Evolutionary conservation across 1,284 basidiomycete genomes (phyloP).

Genomic region (Heterobasidion parviporum): DNA sequence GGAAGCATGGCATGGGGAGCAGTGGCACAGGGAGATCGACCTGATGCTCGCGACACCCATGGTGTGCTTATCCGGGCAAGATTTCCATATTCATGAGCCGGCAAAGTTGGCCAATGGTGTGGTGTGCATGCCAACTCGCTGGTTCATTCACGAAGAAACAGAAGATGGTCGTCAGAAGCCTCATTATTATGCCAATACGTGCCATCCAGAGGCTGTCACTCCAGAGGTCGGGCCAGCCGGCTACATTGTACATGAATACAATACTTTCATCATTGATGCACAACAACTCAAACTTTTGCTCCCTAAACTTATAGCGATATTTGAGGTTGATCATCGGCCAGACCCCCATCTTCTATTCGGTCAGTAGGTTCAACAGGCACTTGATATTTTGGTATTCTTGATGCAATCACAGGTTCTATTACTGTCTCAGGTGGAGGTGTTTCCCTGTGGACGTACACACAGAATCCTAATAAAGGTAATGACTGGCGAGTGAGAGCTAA

Average conservation of each 20-base stretch:
- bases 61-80: background rate
- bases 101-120: background rate
- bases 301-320: background rate
- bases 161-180: background rate
- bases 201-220: background rate
- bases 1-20: background rate
- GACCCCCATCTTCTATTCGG: background rate
- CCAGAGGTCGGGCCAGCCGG: background rate
- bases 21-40: background rate
- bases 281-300: background rate
- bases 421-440: background rate
- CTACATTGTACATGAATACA: background rate
- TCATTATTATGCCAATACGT: background rate
- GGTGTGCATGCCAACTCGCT: background rate
- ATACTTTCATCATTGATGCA: background rate
- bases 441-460: background rate
- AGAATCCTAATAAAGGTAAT: conserved; percentile 7
- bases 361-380: too few relatives aligned
- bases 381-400: too few relatives aligned
- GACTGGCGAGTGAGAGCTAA: conserved; percentile 11
- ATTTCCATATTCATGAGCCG: conserved; percentile 1
- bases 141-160: background rate
- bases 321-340: background rate
- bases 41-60: background rate
- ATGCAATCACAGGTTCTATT: background rate